These are phyloP conservation scores for Aureobasidium melanogenum DNA, from an alignment of 2,329 filamentous ascomycete species.

Conservation along the genomic window DNA sequence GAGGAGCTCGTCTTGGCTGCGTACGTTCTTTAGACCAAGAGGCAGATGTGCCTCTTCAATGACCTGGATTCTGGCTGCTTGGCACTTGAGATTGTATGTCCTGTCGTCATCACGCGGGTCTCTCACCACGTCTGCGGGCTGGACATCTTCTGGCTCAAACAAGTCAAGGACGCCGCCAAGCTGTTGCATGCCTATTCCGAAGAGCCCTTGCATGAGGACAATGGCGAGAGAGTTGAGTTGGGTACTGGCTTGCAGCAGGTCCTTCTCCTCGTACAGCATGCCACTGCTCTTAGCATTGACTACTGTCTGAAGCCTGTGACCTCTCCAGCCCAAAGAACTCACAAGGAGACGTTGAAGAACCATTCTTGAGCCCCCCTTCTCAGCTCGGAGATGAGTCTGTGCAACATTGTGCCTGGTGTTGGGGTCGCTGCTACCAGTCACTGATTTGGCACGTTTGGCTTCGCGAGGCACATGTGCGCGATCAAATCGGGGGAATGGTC, in stretches of 20 bases:
- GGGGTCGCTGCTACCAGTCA: not conserved
- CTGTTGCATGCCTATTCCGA: not conserved
- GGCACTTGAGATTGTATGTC: not conserved
- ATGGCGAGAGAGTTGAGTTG: not conserved
- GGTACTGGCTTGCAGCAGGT: not conserved
- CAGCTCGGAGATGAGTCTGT: not conserved
- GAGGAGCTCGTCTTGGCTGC: not conserved
- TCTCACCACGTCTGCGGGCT: not conserved
- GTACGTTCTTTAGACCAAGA: not conserved
- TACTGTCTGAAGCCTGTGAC: not conserved
- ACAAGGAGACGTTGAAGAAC: not conserved
- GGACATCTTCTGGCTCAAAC: not conserved
- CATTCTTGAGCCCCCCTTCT: conserved; percentile 1
- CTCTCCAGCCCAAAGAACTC: not conserved
- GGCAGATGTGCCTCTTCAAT: not conserved
- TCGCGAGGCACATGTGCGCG: not conserved
- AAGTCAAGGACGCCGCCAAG: not conserved
- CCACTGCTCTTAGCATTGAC: conserved; percentile 6
- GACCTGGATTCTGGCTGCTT: not conserved
- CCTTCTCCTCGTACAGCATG: conserved; percentile 4
- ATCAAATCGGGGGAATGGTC: not conserved
- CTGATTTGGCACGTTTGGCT: not conserved
- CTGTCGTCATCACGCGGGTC: not conserved
- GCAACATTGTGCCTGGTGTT: not conserved
- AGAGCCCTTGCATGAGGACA: not conserved